Conservation (phyloP, 768 basidiomycete genomes). For the Clitopilus hobsonii region DNA sequence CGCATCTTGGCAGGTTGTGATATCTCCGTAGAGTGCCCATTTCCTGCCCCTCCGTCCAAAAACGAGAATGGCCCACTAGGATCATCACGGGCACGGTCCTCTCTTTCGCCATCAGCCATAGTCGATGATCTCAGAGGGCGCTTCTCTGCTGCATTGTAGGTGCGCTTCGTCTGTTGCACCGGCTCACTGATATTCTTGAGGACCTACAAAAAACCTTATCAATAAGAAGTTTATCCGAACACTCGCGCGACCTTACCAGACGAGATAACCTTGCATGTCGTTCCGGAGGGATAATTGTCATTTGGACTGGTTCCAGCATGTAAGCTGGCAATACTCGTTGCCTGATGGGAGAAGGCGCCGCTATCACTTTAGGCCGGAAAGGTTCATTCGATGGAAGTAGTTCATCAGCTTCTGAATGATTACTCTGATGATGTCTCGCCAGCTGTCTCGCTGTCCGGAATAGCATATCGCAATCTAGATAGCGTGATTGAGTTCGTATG, state of each 20-base stretch:
- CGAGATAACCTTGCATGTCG: slow-evolving; percentile 47
- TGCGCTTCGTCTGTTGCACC: not conserved
- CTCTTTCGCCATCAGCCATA: slow-evolving; percentile 10
- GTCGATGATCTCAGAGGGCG: slow-evolving; percentile 23
- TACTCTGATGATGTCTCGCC: slow-evolving; percentile 41
- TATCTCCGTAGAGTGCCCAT: not conserved
- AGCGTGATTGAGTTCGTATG: not conserved
- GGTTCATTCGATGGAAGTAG: not conserved
- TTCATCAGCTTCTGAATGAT: slow-evolving; percentile 17
- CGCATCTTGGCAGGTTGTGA: not conserved
- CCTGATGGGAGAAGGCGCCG: slow-evolving; percentile 19
- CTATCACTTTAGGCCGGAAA: slow-evolving; percentile 19
- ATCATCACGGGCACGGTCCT: slow-evolving; percentile 6
- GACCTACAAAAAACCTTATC: slow-evolving; percentile 11
- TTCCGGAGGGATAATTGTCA: slow-evolving; percentile 41
- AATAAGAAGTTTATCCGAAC: slow-evolving; percentile 3
- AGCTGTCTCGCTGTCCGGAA: slow-evolving; percentile 45
- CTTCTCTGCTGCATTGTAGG: slow-evolving; percentile 34
- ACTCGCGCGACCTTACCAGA: slow-evolving; percentile 38
- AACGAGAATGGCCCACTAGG: not conserved
- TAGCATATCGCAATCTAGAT: slow-evolving; percentile 46
- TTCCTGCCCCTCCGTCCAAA: not conserved
- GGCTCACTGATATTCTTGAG: slow-evolving; percentile 18
- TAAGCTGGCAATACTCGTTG: slow-evolving; percentile 50
- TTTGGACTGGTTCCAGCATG: slow-evolving; percentile 38